Conservation (phyloP, 2,329 filamentous ascomycete genomes). For the Plenodomus lindquistii region DNA sequence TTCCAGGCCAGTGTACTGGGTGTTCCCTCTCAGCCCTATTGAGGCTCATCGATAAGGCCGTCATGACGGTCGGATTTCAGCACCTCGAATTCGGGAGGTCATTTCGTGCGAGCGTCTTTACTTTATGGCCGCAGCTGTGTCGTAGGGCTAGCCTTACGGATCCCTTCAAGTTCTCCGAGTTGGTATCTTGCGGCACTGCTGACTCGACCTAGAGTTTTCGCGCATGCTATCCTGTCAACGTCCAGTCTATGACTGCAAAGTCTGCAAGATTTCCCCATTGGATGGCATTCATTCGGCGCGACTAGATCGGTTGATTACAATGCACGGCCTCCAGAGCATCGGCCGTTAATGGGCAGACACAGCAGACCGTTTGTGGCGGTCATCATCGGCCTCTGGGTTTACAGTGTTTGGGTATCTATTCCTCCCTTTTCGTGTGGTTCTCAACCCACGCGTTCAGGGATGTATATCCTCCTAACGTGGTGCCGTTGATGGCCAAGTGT, state of each 20-base stretch:
- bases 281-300: slow-evolving; percentile 8
- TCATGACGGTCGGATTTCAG: slow-evolving; percentile 2
- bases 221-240: background rate
- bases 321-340: slow-evolving; percentile 10
- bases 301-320: slow-evolving; percentile 16
- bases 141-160: slow-evolving; percentile 15
- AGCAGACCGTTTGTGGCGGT: background rate
- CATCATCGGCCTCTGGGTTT: background rate
- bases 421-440: slow-evolving; percentile 1
- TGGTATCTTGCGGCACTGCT: background rate
- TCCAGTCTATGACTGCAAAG: slow-evolving; percentile 2
- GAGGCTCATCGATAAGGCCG: slow-evolving; percentile 2
- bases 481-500: slow-evolving; percentile 18
- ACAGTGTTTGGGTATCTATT: slow-evolving; percentile 10
- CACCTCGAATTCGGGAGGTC: slow-evolving; percentile 4
- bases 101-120: background rate
- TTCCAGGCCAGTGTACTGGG: slow-evolving; percentile 1
- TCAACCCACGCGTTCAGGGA: slow-evolving; percentile 4
- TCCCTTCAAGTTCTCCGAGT: background rate
- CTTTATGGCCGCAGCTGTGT: background rate
- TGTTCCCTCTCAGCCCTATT: background rate
- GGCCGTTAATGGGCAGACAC: slow-evolving; percentile 5
- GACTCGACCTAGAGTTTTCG: background rate
- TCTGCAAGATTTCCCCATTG: slow-evolving; percentile 15
- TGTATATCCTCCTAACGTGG: slow-evolving; percentile 2